Evolutionary conservation across 2,329 filamentous ascomycete species (phyloP).

Genomic region (Aspergillus arachidicola): DNA sequence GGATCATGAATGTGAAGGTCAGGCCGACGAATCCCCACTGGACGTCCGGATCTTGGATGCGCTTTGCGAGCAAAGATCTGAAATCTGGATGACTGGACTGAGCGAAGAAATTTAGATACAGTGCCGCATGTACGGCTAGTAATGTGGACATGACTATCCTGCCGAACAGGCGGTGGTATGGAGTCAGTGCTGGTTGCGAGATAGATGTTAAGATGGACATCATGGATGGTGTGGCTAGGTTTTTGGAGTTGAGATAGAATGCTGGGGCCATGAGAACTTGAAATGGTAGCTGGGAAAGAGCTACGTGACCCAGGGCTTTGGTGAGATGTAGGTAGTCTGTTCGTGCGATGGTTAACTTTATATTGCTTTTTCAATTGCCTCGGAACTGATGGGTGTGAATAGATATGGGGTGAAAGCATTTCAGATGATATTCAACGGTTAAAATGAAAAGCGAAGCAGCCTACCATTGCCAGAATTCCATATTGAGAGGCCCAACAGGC

Average conservation of each 20-base stretch:
- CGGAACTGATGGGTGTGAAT: neutral
- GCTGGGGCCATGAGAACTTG: slow-evolving; percentile 58
- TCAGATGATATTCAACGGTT: neutral
- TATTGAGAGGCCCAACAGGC: slow-evolving; percentile 55
- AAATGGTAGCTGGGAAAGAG: slow-evolving; percentile 61
- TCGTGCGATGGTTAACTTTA: neutral
- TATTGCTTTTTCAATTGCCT: neutral
- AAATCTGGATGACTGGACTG: slow-evolving; percentile 44
- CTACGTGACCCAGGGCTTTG: slow-evolving; percentile 63
- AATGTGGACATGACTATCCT: slow-evolving; percentile 55
- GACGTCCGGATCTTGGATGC: slow-evolving; percentile 60
- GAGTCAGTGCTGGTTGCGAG: slow-evolving; percentile 59
- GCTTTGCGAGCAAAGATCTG: slow-evolving; percentile 51
- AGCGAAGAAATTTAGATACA: slow-evolving; percentile 63
- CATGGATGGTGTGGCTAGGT: slow-evolving; percentile 50
- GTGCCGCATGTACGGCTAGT: slow-evolving; percentile 53
- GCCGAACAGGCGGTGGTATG: slow-evolving; percentile 60
- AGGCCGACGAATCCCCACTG: slow-evolving; percentile 57
- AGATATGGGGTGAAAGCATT: neutral
- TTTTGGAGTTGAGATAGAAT: slow-evolving; percentile 45
- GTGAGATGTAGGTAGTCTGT: slow-evolving; percentile 66
- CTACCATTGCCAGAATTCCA: slow-evolving; percentile 58
- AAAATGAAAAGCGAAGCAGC: slow-evolving; percentile 20
- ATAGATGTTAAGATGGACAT: slow-evolving; percentile 56
- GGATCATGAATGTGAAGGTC: slow-evolving; percentile 48